Evolutionary conservation across 257 asterid genomes (phyloP).

Genomic region (Coffea eugenioides): DNA sequence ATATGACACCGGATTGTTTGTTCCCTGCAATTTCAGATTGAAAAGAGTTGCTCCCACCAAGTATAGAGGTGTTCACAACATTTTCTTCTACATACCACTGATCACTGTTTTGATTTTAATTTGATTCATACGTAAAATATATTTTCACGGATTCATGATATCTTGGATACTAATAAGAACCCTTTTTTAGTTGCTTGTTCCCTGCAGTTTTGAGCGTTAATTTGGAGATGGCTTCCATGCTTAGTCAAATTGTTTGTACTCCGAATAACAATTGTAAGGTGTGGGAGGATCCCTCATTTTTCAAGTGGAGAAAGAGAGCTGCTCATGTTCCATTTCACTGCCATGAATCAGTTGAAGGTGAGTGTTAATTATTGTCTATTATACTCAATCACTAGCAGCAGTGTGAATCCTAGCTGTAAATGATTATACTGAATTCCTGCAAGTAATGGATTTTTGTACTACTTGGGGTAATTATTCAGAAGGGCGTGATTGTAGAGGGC

Average conservation of each 20-base stretch:
- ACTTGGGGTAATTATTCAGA: no score
- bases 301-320: constrained; percentile 93
- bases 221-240: constrained; percentile 56
- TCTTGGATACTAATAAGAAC: no score
- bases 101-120: no score
- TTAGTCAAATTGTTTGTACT: constrained; percentile 61
- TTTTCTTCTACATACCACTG: no score
- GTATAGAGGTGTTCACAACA: no score
- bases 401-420: neutral
- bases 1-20: no score
- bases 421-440: neutral
- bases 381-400: no score
- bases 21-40: no score
- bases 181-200: neutral
- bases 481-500: no score
- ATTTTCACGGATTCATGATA: no score
- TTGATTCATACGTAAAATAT: no score
- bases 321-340: constrained; percentile 86
- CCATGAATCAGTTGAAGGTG: constrained; percentile 95
- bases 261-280: constrained; percentile 58
- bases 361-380: neutral
- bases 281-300: constrained; percentile 94
- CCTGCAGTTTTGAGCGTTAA: constrained; percentile 3
- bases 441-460: neutral
- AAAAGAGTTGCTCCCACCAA: no score